Percentiles rank a stretch among this genome's conserved stretches.
Conservation (phyloP, 495 filamentous ascomycete species). For the Penicillium pancosmium region DNA sequence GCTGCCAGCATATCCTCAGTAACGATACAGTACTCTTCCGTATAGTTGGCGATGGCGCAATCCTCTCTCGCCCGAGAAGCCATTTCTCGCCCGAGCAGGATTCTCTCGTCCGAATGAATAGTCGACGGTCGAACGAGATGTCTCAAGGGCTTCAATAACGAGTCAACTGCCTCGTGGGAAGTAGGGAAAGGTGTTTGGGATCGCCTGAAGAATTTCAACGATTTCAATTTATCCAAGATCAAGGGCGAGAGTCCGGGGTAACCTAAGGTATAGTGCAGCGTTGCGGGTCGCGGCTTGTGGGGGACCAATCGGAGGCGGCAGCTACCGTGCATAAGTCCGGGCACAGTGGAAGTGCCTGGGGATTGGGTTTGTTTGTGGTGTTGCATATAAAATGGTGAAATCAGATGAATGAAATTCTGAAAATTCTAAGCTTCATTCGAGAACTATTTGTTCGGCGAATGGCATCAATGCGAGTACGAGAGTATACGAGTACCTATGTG, state of each 20-base stretch:
- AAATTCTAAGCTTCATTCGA: too few species aligned
- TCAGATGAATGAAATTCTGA: too few species aligned
- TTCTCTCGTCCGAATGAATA: conserved; percentile 20
- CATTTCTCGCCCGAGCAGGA: conserved; percentile 21
- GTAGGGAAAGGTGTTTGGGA: background rate
- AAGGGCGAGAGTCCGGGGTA: background rate
- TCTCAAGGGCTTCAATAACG: background rate
- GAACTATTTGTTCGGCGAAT: too few species aligned
- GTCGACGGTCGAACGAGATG: background rate
- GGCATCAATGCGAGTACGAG: too few species aligned
- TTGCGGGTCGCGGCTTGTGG: background rate
- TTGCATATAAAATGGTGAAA: too few species aligned
- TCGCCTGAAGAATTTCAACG: background rate
- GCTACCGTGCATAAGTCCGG: background rate
- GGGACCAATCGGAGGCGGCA: conserved; percentile 5
- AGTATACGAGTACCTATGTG: too few species aligned
- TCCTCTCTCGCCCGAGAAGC: conserved; percentile 23
- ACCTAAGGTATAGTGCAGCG: conserved; percentile 2
- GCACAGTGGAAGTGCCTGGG: background rate
- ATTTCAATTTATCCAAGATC: background rate
- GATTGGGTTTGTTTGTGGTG: background rate
- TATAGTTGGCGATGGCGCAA: conserved; percentile 12
- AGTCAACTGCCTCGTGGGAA: background rate
- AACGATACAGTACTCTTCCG: conserved; percentile 6
- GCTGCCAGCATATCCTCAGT: background rate